Base-by-base conservation (phyloP, 2,329 filamentous ascomycete genomes). In the Conoideocrella luteorostrata region DNA sequence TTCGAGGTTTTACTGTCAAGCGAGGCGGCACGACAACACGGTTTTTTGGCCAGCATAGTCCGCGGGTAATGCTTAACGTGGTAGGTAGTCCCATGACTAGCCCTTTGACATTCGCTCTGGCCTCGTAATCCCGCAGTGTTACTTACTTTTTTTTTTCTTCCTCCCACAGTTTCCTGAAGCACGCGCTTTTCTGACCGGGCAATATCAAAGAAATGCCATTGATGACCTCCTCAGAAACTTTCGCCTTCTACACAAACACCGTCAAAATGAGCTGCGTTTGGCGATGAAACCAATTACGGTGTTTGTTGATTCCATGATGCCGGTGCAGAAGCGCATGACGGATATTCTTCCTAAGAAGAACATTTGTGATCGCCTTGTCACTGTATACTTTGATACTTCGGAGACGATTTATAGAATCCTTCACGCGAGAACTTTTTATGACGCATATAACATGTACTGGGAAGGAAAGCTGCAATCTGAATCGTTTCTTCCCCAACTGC, bases 221-320 rank as follows among this genome's bases (percentile, higher is more conserved):
- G 54, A 61, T 22, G 69, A 74, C 17, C 50, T 71, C 28, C 67
- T 78, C 41, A 47, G 59, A 17, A 66, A 63, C 37, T 67, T 77
- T 35, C 65, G 69, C 43, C 66, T 67, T 35, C 65, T 77, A 29
- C 69, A 77, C 52, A 68, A 62, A 47, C 58, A 65, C 12, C 58
- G 78, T 7, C 70, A 72, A 49, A 66, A 71, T 39, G 68, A 74
- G 23, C 68, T 72, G 51, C 62, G 62, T 42, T 68, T 69, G 50
- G 66, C 65, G 0, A 58, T 75, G 32, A 59, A 69, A 5, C 74
- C 75, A 1, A 77, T 78, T 35, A 65, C 72, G 3, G 74, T 78
- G 24, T 78, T 72, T 51, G 74, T 77, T 22, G 73, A 78, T 51
- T 78, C 74, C n/a, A 73, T 77, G 63, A 73, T 75, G 55, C 74